These are phyloP conservation scores for Laetiporus sulphureus DNA, from an alignment of 1,284 basidiomycete genomes.

Conservation along the genomic window DNA sequence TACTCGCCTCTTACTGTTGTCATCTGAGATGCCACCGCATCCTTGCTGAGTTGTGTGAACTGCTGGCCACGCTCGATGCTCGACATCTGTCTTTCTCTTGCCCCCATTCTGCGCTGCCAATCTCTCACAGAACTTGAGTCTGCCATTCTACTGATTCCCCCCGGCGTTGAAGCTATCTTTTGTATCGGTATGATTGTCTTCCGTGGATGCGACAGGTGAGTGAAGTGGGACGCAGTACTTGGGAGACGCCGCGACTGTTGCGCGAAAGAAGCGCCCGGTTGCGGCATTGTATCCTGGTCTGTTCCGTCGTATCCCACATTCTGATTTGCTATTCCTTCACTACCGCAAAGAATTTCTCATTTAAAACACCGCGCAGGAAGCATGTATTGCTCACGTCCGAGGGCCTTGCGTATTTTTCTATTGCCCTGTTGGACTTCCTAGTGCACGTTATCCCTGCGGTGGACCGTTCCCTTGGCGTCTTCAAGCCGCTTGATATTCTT, in stretches of 20 bases:
- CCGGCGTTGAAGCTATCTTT: slow-evolving; percentile 55
- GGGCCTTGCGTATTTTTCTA: slow-evolving; percentile 49
- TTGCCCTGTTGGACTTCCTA: slow-evolving; percentile 55
- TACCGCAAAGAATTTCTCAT: background rate
- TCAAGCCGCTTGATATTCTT: slow-evolving; percentile 35
- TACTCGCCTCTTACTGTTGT: slow-evolving; percentile 3
- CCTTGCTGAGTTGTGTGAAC: slow-evolving; percentile 13
- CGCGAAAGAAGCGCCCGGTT: background rate
- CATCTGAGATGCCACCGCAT: slow-evolving; percentile 19
- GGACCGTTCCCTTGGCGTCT: slow-evolving; percentile 31
- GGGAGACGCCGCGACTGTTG: slow-evolving; percentile 1
- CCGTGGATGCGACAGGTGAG: slow-evolving; percentile 49
- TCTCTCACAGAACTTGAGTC: slow-evolving; percentile 43
- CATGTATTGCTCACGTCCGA: slow-evolving; percentile 57
- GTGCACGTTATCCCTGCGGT: slow-evolving; percentile 46
- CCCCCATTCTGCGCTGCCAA: slow-evolving; percentile 64
- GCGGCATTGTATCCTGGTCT: background rate
- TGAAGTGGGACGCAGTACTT: slow-evolving; percentile 9
- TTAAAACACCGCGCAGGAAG: slow-evolving; percentile 28
- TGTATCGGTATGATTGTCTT: slow-evolving; percentile 44
- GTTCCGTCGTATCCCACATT: too few relatives aligned
- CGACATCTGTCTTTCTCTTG: slow-evolving; percentile 60
- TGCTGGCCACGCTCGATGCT: slow-evolving; percentile 26
- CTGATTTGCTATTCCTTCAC: background rate
- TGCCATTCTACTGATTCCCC: slow-evolving; percentile 51